A percentile compares a stretch with the other conserved stretches of the same genome.
Evolutionary conservation across 2,329 filamentous ascomycete species (phyloP).

Genomic region (Talaromyces sp.): DNA sequence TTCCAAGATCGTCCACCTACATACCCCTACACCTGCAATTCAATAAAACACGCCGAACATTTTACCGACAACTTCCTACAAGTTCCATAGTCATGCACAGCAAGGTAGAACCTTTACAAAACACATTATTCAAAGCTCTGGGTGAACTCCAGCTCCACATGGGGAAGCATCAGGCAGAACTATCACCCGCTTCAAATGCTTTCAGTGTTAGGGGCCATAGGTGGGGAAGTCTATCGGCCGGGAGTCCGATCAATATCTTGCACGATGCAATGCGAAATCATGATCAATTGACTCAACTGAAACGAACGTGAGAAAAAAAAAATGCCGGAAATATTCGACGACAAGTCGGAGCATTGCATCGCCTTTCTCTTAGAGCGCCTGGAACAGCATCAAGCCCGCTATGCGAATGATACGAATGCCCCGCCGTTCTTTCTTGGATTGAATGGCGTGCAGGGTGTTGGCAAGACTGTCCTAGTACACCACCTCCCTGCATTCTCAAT

Average conservation of each 20-base stretch:
- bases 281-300: background rate
- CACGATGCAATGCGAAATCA: background rate
- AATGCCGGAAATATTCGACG: conserved; percentile 62
- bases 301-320: background rate
- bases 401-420: conserved; percentile 32
- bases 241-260: background rate
- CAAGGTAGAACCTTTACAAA: background rate
- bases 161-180: conserved; percentile 6
- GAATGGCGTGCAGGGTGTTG: conserved; percentile 86
- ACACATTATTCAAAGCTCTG: background rate
- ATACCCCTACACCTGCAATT: too few relatives aligned
- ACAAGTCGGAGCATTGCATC: conserved; percentile 73
- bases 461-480: conserved; percentile 79
- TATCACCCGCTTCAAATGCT: background rate
- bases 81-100: too few relatives aligned
- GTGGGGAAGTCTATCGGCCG: conserved; percentile 1
- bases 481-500: conserved; percentile 19
- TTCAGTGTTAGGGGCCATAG: background rate
- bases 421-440: conserved; percentile 81
- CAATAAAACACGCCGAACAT: too few relatives aligned
- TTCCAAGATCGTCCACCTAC: too few relatives aligned
- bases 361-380: conserved; percentile 69
- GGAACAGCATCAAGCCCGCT: conserved; percentile 47
- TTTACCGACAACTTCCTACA: too few relatives aligned
- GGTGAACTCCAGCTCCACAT: background rate